Percentiles rank a stretch among this genome's conserved stretches.
These are phyloP conservation scores for Aspergillus vadensis DNA, from an alignment of 2,329 filamentous ascomycete species.

Conservation along the genomic window DNA sequence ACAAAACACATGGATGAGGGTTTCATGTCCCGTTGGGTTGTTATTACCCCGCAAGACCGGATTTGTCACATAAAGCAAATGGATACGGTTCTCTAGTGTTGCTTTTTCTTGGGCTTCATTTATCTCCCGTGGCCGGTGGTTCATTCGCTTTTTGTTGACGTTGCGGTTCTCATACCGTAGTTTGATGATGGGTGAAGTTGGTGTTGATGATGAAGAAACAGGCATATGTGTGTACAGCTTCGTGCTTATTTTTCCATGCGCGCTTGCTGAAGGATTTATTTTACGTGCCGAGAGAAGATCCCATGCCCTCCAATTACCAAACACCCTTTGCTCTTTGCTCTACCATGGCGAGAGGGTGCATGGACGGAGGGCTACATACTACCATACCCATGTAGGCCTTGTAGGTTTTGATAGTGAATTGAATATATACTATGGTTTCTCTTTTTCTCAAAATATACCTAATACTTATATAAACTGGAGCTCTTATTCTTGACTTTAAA, in stretches of 20 bases:
- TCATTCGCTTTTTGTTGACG: background rate
- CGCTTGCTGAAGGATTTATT: conserved; percentile 67
- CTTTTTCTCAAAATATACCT: background rate
- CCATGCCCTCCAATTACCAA: conserved; percentile 52
- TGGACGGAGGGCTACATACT: conserved; percentile 50
- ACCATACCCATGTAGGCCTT: conserved; percentile 7
- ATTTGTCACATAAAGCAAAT: conserved; percentile 28
- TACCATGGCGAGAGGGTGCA: conserved; percentile 48
- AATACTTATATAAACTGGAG: background rate
- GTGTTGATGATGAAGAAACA: conserved; percentile 14
- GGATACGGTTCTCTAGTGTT: conserved; percentile 21
- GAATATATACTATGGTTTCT: background rate
- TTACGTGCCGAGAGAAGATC: conserved; percentile 64
- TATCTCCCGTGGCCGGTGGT: background rate
- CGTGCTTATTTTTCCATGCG: conserved; percentile 58
- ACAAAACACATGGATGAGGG: background rate
- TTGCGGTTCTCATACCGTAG: conserved; percentile 9
- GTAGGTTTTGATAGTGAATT: conserved; percentile 9
- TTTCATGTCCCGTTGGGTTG: conserved; percentile 15
- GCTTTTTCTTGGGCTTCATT: conserved; percentile 3
- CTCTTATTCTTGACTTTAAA: background rate
- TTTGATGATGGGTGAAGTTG: conserved; percentile 1
- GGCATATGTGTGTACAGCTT: conserved; percentile 76
- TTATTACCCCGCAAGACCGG: conserved; percentile 15
- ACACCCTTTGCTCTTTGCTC: conserved; percentile 43